Conservation (phyloP, 768 basidiomycete species). For the Naganishia onofrii region DNA sequence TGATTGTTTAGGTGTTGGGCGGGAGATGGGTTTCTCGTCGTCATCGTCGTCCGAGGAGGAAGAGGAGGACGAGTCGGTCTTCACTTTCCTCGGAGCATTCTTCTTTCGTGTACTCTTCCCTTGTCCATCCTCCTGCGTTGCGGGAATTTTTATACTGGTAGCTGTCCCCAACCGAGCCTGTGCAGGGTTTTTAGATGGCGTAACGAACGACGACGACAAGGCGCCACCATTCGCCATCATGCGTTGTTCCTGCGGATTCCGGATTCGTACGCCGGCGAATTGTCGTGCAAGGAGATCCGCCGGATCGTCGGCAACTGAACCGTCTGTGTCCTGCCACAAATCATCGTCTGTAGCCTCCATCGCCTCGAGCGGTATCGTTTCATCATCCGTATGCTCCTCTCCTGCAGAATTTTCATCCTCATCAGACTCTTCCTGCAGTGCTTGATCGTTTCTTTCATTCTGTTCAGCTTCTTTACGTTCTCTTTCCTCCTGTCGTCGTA, state of each 20-base stretch:
- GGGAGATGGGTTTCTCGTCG: not conserved
- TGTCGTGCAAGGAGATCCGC: not conserved
- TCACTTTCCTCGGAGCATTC: not conserved
- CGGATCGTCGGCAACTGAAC: conserved; percentile 2
- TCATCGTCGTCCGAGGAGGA: not conserved
- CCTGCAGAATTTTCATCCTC: not conserved
- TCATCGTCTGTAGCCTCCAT: not conserved
- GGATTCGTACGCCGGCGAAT: conserved; percentile 4
- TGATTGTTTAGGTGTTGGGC: not conserved
- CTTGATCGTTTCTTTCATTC: not conserved
- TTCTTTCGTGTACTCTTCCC: not conserved
- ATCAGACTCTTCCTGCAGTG: not conserved
- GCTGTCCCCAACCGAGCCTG: too few relatives aligned
- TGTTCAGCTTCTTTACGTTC: not conserved
- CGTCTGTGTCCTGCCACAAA: conserved; percentile 17
- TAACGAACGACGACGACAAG: not conserved
- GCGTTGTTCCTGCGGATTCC: not conserved
- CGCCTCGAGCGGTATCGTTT: not conserved
- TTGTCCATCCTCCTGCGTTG: not conserved
- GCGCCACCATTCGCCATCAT: too few relatives aligned
- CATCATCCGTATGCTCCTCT: not conserved
- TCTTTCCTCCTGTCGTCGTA: conserved; percentile 3
- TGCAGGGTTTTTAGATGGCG: not conserved
- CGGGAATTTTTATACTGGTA: too few relatives aligned
- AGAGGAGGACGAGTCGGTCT: not conserved